These are phyloP conservation scores for Sordariomycetes sp. DNA, from an alignment of 2,329 filamentous ascomycete genomes.

Conservation along the genomic window DNA sequence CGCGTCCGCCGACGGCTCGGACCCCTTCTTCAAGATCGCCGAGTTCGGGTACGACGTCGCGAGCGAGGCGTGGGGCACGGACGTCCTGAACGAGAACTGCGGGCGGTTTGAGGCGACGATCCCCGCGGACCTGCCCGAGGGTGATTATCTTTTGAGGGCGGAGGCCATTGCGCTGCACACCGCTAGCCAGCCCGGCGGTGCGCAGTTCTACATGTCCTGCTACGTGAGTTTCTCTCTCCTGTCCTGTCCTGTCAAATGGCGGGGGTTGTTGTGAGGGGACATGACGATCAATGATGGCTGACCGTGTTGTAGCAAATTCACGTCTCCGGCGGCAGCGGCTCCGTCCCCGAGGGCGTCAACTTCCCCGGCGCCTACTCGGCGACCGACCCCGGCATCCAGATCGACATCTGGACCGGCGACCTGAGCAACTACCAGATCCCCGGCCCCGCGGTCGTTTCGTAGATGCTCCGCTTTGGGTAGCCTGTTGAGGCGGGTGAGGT, in stretches of 20 bases:
- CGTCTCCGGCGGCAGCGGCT: constrained; percentile 13
- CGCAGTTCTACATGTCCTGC: constrained; percentile 21
- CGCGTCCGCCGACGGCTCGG: constrained; percentile 24
- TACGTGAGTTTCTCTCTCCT: constrained; percentile 8
- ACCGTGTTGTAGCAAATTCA: constrained; percentile 10
- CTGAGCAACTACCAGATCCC: constrained; percentile 25
- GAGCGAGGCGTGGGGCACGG: constrained; percentile 29
- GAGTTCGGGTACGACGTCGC: constrained; percentile 22
- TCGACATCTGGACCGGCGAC: constrained; percentile 24
- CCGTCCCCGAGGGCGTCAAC: constrained; percentile 10
- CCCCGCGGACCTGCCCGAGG: constrained; percentile 24
- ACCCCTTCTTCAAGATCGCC: constrained; percentile 39
- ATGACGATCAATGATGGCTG: not conserved
- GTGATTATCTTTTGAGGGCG: constrained; percentile 39
- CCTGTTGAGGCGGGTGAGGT: no score
- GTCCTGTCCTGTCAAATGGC: constrained; percentile 3
- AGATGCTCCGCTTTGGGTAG: no score
- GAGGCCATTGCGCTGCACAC: constrained; percentile 39
- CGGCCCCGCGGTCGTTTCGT: constrained; percentile 15
- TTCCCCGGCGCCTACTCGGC: constrained; percentile 13
- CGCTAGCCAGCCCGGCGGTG: constrained; percentile 19
- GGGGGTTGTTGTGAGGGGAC: not conserved
- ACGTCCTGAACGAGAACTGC: constrained; percentile 22
- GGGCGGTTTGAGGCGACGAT: constrained; percentile 23
- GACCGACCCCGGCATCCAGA: constrained; percentile 11